These are phyloP conservation scores for Penicillium arizonense DNA, from an alignment of 495 filamentous ascomycete species.

Conservation along the genomic window DNA sequence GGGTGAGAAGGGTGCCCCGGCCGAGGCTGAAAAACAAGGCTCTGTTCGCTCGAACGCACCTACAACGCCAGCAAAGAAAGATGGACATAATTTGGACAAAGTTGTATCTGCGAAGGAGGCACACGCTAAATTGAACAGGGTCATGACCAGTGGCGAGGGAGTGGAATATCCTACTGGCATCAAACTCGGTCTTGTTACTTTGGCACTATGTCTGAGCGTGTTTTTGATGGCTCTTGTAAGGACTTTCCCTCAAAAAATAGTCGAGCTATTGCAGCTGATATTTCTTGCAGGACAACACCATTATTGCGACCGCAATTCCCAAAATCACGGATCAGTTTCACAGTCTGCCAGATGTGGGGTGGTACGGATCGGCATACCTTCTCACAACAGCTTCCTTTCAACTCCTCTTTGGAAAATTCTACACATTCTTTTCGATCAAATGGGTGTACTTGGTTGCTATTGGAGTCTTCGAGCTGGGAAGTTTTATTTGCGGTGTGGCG, in stretches of 20 bases:
- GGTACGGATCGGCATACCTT: conserved; percentile 50
- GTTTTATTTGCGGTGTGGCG: conserved; percentile 67
- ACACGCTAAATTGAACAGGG: no score
- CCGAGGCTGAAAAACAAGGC: no score
- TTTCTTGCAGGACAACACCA: conserved; percentile 42
- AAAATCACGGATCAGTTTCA: conserved; percentile 44
- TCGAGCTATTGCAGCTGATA: no score
- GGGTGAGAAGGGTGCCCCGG: no score
- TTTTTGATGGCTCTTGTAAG: not conserved
- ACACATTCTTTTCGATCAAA: conserved; percentile 61
- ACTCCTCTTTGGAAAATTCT: conserved; percentile 37
- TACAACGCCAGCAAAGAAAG: no score
- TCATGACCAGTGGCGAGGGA: not conserved
- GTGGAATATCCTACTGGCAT: not conserved
- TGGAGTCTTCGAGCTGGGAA: conserved; percentile 70
- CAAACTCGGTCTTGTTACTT: not conserved
- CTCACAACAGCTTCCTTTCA: conserved; percentile 59
- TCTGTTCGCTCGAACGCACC: no score
- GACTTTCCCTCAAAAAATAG: no score
- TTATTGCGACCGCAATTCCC: no score
- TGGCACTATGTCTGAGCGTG: not conserved
- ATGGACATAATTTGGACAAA: no score
- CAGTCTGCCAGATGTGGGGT: conserved; percentile 41
- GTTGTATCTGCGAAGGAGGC: no score
- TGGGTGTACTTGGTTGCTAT: conserved; percentile 62